Conservation (phyloP, 306 rosid genomes). For the Casuarina equisetifolia region DNA sequence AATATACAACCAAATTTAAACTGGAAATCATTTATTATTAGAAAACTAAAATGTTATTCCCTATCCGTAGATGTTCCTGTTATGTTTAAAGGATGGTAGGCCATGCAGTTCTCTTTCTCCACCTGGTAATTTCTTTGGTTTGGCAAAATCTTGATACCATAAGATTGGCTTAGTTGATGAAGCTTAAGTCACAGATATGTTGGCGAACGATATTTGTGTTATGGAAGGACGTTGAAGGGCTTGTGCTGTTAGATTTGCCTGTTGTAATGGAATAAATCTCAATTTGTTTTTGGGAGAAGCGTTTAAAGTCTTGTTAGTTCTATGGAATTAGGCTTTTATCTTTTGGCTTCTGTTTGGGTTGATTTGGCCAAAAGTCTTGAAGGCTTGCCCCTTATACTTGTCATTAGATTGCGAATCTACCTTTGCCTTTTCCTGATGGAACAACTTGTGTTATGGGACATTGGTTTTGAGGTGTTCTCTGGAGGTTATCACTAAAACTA, state of each 20-base stretch:
- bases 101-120: background rate
- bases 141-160: background rate
- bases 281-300: background rate
- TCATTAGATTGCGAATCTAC: background rate
- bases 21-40: background rate
- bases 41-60: too few relatives aligned
- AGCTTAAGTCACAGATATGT: background rate
- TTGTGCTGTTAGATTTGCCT: background rate
- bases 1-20: background rate
- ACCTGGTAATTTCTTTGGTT: background rate
- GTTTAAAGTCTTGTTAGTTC: background rate
- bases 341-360: background rate
- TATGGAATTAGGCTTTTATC: background rate
- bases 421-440: background rate
- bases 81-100: background rate
- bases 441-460: too few relatives aligned
- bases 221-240: background rate
- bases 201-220: background rate
- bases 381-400: too few relatives aligned
- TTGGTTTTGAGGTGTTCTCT: too few relatives aligned
- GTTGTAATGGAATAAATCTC: background rate
- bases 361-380: background rate
- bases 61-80: background rate
- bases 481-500: background rate
- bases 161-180: background rate